A percentile compares a stretch with the other conserved stretches of the same genome.
Conservation (phyloP, 345 rosid species). For the Eucalyptus erythrocorys region DNA sequence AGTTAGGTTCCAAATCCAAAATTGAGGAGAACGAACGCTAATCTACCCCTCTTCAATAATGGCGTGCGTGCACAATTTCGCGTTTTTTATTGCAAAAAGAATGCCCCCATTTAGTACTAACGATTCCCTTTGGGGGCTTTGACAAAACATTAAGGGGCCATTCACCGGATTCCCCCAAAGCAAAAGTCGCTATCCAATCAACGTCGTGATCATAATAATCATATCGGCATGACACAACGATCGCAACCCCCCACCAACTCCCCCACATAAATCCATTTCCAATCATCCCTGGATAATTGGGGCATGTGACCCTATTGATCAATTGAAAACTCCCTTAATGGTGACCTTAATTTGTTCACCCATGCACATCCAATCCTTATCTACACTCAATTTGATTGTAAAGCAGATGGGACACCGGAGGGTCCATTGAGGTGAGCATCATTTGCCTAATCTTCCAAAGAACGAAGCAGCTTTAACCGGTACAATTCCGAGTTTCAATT, state of each 20-base stretch:
- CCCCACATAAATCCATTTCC: background rate
- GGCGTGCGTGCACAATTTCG: background rate
- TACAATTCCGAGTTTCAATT: background rate
- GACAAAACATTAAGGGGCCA: background rate
- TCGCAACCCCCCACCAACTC: background rate
- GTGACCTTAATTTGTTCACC: background rate
- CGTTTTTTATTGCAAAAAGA: too few relatives aligned
- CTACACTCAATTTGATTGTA: background rate
- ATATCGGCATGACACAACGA: background rate
- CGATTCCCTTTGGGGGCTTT: background rate
- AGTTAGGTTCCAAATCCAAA: background rate
- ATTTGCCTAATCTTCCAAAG: background rate
- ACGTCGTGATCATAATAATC: background rate
- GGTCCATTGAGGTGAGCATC: background rate
- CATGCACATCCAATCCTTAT: background rate
- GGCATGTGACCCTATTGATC: background rate
- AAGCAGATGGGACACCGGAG: background rate
- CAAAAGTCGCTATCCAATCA: background rate
- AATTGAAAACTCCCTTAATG: background rate
- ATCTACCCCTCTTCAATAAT: background rate
- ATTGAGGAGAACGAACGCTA: background rate
- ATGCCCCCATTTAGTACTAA: background rate
- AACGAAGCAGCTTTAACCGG: background rate
- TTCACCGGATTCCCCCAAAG: background rate
- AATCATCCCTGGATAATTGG: background rate